These are phyloP conservation scores for Acanthamoeba rhysodes DNA, from an alignment of 208 protist genomes.

Conservation along the genomic window DNA sequence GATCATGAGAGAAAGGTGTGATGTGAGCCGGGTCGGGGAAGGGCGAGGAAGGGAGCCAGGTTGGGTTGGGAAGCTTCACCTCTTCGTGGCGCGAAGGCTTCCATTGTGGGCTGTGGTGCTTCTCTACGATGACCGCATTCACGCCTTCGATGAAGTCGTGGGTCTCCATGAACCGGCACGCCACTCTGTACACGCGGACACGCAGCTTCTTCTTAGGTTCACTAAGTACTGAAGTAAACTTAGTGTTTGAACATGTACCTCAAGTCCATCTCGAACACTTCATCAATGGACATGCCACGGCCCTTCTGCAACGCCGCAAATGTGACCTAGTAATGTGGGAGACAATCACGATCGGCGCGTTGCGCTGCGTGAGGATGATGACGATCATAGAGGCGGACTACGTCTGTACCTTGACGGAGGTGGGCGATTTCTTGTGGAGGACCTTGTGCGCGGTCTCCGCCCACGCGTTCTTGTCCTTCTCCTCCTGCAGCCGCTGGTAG, in stretches of 20 bases:
- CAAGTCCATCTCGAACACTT: constrained; percentile 37
- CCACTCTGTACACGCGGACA: background rate
- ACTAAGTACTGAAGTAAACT: no score
- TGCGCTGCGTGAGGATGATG: background rate
- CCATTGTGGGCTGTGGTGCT: constrained; percentile 12
- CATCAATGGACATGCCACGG: background rate
- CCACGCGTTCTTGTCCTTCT: constrained; percentile 33
- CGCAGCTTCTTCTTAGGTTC: background rate
- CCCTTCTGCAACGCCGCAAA: constrained; percentile 21
- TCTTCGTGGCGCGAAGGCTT: background rate
- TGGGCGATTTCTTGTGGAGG: constrained; percentile 31
- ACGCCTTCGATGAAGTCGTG: constrained; percentile 52
- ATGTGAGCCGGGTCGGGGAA: background rate
- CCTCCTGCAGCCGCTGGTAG: background rate
- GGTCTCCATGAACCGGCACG: constrained; percentile 14
- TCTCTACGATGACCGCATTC: constrained; percentile 14
- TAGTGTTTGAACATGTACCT: background rate
- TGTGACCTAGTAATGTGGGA: background rate
- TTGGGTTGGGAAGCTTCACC: no score
- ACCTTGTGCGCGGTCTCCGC: background rate
- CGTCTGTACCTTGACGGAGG: background rate
- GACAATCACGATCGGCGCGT: no score
- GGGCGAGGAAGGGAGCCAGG: no score
- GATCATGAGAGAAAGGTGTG: background rate
- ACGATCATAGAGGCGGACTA: background rate